phyloP scores from a whole-genome alignment of 805 yeast species.

The Zygosaccharomyces siamensis region DNA sequence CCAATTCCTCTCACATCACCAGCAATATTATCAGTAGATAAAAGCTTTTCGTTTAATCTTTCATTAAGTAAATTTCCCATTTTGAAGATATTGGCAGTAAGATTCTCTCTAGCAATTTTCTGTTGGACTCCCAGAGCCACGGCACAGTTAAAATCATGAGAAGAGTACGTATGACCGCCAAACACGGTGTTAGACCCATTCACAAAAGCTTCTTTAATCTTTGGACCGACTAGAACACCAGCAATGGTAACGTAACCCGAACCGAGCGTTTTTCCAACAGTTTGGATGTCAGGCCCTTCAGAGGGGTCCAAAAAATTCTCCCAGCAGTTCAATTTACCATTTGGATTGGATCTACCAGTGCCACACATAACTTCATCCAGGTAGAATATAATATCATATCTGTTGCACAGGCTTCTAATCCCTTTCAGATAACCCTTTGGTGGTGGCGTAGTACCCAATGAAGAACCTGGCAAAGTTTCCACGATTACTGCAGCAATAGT shows the following conservation, averaged over 20 bases:
- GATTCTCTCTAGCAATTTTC: constrained; percentile 34
- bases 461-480: constrained; percentile 46
- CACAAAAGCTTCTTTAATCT: constrained; percentile 36
- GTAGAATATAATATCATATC: constrained; percentile 46
- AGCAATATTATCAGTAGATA: constrained; percentile 36
- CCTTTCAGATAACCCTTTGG: constrained; percentile 46
- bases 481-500: constrained; percentile 42
- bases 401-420: constrained; percentile 43
- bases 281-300: constrained; percentile 44
- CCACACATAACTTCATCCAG: constrained; percentile 58
- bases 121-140: constrained; percentile 46
- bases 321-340: constrained; percentile 45
- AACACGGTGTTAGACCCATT: constrained; percentile 39
- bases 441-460: constrained; percentile 44
- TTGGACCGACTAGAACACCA: constrained; percentile 41
- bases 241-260: constrained; percentile 48
- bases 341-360: constrained; percentile 43
- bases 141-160: constrained; percentile 43
- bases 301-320: constrained; percentile 39
- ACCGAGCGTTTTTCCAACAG: constrained; percentile 47
- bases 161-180: constrained; percentile 49
- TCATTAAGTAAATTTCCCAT: constrained; percentile 42
- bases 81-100: constrained; percentile 41
- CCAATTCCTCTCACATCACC: constrained; percentile 65
- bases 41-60: constrained; percentile 34